Evolutionary conservation across 2,329 filamentous ascomycete species (phyloP).

Genomic region (Arthrobotrys entomopaga): DNA sequence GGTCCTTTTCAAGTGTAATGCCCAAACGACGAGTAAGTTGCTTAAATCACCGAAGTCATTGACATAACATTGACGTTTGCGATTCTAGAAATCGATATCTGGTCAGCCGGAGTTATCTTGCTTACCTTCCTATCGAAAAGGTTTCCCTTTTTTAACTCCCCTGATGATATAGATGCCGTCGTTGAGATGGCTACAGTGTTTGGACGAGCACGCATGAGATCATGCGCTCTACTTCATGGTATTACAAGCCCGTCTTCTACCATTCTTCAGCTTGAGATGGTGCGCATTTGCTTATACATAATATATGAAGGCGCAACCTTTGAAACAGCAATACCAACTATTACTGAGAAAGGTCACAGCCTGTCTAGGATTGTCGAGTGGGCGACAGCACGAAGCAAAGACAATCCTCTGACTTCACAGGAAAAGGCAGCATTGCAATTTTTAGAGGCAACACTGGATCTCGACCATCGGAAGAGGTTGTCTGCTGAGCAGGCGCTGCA

Average conservation of each 20-base stretch:
- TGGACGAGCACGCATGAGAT: constrained; percentile 83
- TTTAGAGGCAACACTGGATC: constrained; percentile 76
- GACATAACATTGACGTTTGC: too few species aligned
- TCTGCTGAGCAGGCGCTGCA: constrained; percentile 78
- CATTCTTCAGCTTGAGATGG: too few species aligned
- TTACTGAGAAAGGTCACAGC: constrained; percentile 83
- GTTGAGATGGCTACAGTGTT: constrained; percentile 98
- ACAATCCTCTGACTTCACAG: constrained; percentile 70
- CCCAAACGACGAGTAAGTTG: constrained; percentile 76
- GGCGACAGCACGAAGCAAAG: constrained; percentile 81
- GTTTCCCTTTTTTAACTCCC: constrained; percentile 98
- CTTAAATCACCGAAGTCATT: too few species aligned
- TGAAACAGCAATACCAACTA: constrained; percentile 90
- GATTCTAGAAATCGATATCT: constrained; percentile 80
- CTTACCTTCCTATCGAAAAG: constrained; percentile 91
- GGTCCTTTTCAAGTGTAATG: constrained; percentile 95
- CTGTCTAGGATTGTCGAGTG: constrained; percentile 95
- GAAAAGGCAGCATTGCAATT: constrained; percentile 80
- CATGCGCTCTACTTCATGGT: constrained; percentile 83
- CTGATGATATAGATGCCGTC: constrained; percentile 97
- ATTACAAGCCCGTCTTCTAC: neutral
- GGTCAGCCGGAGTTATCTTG: constrained; percentile 96
- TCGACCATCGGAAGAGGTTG: constrained; percentile 78
- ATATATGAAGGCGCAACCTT: constrained; percentile 72
- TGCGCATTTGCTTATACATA: too few species aligned